These are phyloP conservation scores for Macadamia integrifolia DNA, from an alignment of 164 flowering plant genomes.

Conservation along the genomic window DNA sequence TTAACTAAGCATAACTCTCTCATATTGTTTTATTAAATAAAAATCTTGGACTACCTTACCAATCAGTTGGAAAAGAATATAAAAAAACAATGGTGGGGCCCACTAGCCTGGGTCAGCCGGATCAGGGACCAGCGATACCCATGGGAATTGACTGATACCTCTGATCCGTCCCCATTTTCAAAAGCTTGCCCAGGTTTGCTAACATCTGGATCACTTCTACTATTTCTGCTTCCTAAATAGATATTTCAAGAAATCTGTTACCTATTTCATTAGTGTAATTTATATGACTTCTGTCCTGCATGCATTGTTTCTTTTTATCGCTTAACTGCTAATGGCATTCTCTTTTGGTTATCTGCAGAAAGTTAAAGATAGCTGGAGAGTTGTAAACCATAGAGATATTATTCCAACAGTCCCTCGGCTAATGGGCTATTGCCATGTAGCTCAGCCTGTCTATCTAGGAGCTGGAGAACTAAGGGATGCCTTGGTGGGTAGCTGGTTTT, in stretches of 20 bases:
- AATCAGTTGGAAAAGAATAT: too few species aligned
- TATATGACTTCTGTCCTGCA: not conserved
- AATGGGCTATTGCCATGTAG: constrained; percentile 99
- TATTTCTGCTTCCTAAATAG: too few species aligned
- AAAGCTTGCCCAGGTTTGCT: too few species aligned
- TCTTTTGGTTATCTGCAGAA: constrained; percentile 41
- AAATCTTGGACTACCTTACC: too few species aligned
- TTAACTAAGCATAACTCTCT: too few species aligned
- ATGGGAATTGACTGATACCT: too few species aligned
- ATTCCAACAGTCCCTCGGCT: constrained; percentile 94
- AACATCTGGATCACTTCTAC: too few species aligned
- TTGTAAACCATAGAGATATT: constrained; percentile 93
- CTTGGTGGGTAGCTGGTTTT: constrained; percentile 39
- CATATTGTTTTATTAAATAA: too few species aligned
- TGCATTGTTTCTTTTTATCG: not conserved
- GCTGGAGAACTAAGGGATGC: constrained; percentile 51
- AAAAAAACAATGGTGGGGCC: too few species aligned
- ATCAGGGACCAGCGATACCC: too few species aligned
- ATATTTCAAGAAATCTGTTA: not conserved
- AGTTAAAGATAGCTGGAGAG: constrained; percentile 97
- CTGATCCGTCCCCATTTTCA: too few species aligned
- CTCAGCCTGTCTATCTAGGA: constrained; percentile 83
- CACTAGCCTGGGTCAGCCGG: too few species aligned
- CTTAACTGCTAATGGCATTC: not conserved
- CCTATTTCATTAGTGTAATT: not conserved